Percentiles rank a stretch among this genome's conserved stretches.
These are phyloP conservation scores for Nakaseomyces uthaithaninus DNA, from an alignment of 1,139 yeast species.

Conservation along the genomic window DNA sequence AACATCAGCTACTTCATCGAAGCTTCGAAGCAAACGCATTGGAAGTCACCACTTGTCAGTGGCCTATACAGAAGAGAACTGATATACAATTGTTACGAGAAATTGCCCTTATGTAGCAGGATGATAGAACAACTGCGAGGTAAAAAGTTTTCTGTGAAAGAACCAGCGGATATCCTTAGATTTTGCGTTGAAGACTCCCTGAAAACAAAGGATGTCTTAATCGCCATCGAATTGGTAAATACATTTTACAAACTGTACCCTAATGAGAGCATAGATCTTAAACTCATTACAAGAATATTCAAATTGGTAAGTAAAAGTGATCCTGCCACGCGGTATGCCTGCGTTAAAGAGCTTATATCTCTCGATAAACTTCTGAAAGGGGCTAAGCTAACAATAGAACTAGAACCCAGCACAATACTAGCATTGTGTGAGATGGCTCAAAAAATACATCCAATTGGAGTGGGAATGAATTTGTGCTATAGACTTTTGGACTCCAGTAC, in stretches of 20 bases:
- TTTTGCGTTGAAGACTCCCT: conserved; percentile 19
- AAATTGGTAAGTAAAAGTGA: conserved; percentile 16
- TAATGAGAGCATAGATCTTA: not conserved
- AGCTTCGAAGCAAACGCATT: conserved; percentile 8
- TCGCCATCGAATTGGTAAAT: conserved; percentile 20
- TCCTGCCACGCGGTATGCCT: conserved; percentile 18
- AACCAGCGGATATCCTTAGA: conserved; percentile 12
- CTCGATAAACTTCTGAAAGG: conserved; percentile 12
- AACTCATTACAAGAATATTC: not conserved
- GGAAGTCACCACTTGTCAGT: conserved; percentile 15
- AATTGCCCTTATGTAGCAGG: conserved; percentile 6
- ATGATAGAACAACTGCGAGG: conserved; percentile 3
- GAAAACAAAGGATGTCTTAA: conserved; percentile 14
- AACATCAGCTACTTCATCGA: conserved; percentile 6
- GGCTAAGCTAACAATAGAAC: conserved; percentile 1
- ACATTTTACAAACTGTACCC: conserved; percentile 14
- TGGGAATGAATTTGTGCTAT: not conserved
- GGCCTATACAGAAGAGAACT: conserved; percentile 20
- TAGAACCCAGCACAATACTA: conserved; percentile 13
- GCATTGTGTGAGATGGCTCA: not conserved
- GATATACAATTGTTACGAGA: conserved; percentile 11
- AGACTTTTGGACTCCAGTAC: not conserved
- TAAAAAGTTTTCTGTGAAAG: not conserved
- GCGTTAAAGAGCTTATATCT: conserved; percentile 14
- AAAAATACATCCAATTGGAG: not conserved